Conservation (phyloP, 805 yeast genomes). For the Yarrowia bubula region DNA sequence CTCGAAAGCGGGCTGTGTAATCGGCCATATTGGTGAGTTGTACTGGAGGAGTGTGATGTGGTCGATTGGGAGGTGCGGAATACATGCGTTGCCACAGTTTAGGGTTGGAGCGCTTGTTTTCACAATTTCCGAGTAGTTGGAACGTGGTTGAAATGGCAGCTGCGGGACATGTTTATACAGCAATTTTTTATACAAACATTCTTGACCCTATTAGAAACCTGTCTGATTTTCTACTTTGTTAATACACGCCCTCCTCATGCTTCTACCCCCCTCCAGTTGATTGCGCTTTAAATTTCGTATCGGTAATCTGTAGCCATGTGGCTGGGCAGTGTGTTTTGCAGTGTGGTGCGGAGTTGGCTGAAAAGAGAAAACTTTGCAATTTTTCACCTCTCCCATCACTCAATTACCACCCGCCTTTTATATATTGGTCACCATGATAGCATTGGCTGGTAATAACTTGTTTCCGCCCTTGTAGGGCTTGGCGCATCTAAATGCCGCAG, state of each 20-base stretch:
- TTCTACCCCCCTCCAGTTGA: background rate
- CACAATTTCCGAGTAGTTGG: no score
- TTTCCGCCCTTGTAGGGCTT: conserved; percentile 5
- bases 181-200: no score
- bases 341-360: background rate
- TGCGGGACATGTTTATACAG: no score
- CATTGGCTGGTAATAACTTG: background rate
- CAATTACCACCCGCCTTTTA: background rate
- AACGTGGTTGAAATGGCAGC: no score
- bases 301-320: background rate
- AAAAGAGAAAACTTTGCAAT: background rate
- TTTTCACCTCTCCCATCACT: background rate
- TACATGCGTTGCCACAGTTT: conserved; percentile 26
- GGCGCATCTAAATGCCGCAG: conserved; percentile 23
- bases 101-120: conserved; percentile 14
- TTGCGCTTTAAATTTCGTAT: conserved; percentile 5
- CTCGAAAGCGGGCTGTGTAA: conserved; percentile 25
- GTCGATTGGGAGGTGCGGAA: conserved; percentile 23
- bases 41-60: background rate
- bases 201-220: no score
- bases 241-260: background rate
- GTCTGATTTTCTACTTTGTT: no score
- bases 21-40: background rate
- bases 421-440: background rate
- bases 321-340: background rate